These are phyloP conservation scores for Podaxis carcinomalis DNA, from an alignment of 768 basidiomycete species.

Conservation along the genomic window DNA sequence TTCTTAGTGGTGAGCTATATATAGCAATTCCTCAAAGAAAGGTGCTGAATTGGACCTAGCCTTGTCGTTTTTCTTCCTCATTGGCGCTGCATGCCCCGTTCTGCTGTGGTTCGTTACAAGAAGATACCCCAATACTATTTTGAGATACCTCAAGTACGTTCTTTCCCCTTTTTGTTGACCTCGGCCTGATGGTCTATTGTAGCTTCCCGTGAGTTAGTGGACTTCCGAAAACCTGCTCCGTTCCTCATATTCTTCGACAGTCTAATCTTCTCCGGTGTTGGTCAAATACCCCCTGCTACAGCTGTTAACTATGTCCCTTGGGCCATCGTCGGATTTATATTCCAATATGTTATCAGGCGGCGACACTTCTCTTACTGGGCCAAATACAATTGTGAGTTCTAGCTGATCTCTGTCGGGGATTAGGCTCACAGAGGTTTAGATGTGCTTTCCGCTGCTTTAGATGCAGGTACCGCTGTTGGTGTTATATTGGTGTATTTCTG, in stretches of 20 bases:
- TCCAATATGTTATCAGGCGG: constrained; percentile 68
- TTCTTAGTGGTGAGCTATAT: constrained; percentile 17
- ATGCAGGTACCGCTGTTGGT: constrained; percentile 68
- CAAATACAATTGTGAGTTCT: constrained; percentile 65
- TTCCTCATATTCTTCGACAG: constrained; percentile 20
- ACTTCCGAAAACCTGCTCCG: neutral
- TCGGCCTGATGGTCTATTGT: constrained; percentile 1
- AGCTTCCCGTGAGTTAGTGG: constrained; percentile 42
- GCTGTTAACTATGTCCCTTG: constrained; percentile 84
- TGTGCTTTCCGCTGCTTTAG: constrained; percentile 71
- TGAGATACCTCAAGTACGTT: constrained; percentile 66
- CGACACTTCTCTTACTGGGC: constrained; percentile 71
- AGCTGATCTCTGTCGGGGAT: neutral
- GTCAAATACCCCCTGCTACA: constrained; percentile 74
- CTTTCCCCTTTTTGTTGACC: neutral
- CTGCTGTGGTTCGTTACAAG: constrained; percentile 59
- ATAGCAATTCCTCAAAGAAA: neutral
- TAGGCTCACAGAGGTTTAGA: constrained; percentile 33
- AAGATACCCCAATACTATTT: constrained; percentile 55
- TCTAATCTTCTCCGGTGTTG: constrained; percentile 68
- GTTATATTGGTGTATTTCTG: constrained; percentile 66
- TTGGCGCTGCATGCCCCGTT: constrained; percentile 65
- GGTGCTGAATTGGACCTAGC: constrained; percentile 24
- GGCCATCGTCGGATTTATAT: constrained; percentile 71
- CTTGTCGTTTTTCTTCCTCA: constrained; percentile 67